Evolutionary conservation across 768 basidiomycete species (phyloP), one percentile per base, ranked within the genome.

Genomic region (Multifurca ochricompacta): DNA sequence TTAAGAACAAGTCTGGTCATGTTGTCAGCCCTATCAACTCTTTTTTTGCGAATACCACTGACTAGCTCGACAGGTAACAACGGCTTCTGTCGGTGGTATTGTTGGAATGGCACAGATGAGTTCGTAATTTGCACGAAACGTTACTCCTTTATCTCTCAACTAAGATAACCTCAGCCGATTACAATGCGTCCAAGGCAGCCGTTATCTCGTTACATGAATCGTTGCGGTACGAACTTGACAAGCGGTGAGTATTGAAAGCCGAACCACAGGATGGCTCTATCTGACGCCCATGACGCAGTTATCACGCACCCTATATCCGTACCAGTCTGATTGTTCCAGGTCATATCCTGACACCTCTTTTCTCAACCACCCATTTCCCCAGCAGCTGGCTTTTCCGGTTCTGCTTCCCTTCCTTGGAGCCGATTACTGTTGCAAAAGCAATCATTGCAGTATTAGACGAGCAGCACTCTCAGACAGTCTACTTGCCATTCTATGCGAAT

Each of bases 141-240:
- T 41, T 43, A 10, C 55, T 30, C 3, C 39, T 30, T 57, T 19
- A 9, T 34, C 25, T 18, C 45, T 23, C 44, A 39, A 21, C 46
- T 47, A 27, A 25, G 21, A 21, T 23, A 32, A 28, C 41, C 62
- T 35, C 52, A 91, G 89, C 83, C 63, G 91, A 95, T 70, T 98
- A 99, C 67, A 78, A 77, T 67, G 91, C 92, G 8, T 91, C 91
- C 23, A 99, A 99, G 72, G 89, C 92, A 10, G 93, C 94, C n/a
- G 65, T 87, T 19, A 72, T 88, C 14, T 79, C 79, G 30, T 69
- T 97, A 41, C 83, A 95, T 61, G 87, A 93, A 60, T 84, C 87
- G 13, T 75, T 99, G 48, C 79, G 91, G 48, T 87, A 83, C 62
- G 95, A 99, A 67, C 80, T 98, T 16, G 87, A 93, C 66, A 81